Evolutionary conservation across 257 asterid genomes (phyloP).

Genomic region (Jasminum sambac): DNA sequence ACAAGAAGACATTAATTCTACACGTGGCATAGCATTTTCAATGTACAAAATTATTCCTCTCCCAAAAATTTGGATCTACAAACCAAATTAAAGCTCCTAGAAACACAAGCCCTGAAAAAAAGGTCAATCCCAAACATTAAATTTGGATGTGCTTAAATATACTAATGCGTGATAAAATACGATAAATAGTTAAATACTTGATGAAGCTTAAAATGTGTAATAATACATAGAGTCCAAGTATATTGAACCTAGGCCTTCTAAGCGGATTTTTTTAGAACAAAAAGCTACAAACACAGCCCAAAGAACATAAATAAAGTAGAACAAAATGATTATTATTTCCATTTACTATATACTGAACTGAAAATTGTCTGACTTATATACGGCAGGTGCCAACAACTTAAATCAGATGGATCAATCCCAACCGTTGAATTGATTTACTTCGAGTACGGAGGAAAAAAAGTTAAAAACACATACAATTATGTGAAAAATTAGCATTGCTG

Average conservation of each 20-base stretch:
- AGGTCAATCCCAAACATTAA: too few relatives aligned
- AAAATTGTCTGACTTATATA: constrained; percentile 11
- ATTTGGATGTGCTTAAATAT: too few relatives aligned
- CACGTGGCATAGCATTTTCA: too few relatives aligned
- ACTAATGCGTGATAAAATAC: too few relatives aligned
- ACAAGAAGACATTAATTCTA: too few relatives aligned
- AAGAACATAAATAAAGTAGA: neutral
- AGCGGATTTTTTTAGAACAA: too few relatives aligned
- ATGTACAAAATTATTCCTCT: neutral
- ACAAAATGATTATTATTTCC: neutral
- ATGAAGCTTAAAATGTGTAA: too few relatives aligned
- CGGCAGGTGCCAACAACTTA: constrained; percentile 22
- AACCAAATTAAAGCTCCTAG: too few relatives aligned
- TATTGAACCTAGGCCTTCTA: too few relatives aligned
- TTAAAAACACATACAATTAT: neutral
- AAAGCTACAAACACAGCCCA: constrained; percentile 11
- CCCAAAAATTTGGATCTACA: constrained; percentile 7
- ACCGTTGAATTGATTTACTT: constrained; percentile 28
- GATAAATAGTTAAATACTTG: too few relatives aligned
- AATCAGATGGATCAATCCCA: constrained; percentile 22
- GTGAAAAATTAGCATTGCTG: constrained; percentile 19
- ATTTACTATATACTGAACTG: neutral
- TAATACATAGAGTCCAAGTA: too few relatives aligned
- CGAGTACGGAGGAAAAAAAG: neutral
- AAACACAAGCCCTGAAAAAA: too few relatives aligned